Percentiles rank a stretch among this genome's conserved stretches.
Conservation (phyloP, 2,329 filamentous ascomycete genomes). For the Ophiostoma perfectum region DNA sequence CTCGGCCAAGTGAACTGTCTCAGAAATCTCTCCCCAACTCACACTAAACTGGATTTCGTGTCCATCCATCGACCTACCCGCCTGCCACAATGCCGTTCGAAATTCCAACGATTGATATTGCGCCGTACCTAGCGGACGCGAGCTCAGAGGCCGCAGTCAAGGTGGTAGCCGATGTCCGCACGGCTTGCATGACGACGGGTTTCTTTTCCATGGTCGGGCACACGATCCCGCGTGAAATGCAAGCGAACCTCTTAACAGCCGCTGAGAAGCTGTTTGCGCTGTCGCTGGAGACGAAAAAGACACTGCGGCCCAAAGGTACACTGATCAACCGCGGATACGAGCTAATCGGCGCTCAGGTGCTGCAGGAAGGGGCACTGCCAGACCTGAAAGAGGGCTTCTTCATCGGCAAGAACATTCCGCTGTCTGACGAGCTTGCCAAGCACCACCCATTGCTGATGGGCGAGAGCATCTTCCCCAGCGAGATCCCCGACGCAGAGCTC, state of each 20-base stretch:
- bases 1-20: too few relatives aligned
- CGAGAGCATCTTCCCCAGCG: slow-evolving; percentile 36
- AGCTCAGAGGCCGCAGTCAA: slow-evolving; percentile 29
- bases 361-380: slow-evolving; percentile 41
- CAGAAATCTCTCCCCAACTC: too few relatives aligned
- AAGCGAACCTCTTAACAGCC: slow-evolving; percentile 26
- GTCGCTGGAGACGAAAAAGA: slow-evolving; percentile 41
- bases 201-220: slow-evolving; percentile 33
- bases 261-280: slow-evolving; percentile 46
- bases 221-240: slow-evolving; percentile 27
- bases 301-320: slow-evolving; percentile 31
- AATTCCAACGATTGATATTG: slow-evolving; percentile 35
- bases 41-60: too few relatives aligned
- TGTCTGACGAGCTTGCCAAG: slow-evolving; percentile 29
- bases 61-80: background rate
- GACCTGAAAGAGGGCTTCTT: slow-evolving; percentile 47
- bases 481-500: slow-evolving; percentile 32
- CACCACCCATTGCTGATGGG: slow-evolving; percentile 40
- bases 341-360: slow-evolving; percentile 41
- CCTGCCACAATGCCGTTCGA: slow-evolving; percentile 16
- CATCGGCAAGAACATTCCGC: slow-evolving; percentile 37
- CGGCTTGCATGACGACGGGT: slow-evolving; percentile 32
- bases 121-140: slow-evolving; percentile 33
- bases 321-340: slow-evolving; percentile 45
- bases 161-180: slow-evolving; percentile 32